phyloP scores from a whole-genome alignment of 129 eudicot species.

The Flaveria linearis region DNA sequence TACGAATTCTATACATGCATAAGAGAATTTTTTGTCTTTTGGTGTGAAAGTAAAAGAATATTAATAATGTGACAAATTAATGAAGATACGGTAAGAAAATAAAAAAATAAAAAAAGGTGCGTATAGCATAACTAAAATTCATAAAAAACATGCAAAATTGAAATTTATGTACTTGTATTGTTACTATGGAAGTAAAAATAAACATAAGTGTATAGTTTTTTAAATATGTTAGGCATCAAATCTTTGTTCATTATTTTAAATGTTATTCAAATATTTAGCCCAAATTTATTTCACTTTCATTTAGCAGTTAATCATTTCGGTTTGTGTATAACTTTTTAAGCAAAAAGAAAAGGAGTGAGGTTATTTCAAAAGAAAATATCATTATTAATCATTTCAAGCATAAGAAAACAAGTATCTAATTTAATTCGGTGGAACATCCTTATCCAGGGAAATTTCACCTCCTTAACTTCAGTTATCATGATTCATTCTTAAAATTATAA shows the following conservation, averaged over 20 bases:
- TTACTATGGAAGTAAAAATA: no score
- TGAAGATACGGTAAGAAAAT: no score
- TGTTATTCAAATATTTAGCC: background rate
- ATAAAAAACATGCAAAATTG: no score
- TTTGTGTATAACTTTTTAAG: background rate
- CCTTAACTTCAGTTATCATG: background rate
- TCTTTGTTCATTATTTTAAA: background rate
- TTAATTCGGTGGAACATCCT: background rate
- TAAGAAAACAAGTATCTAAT: background rate
- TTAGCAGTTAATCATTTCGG: background rate
- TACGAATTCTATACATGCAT: no score
- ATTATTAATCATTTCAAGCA: slow-evolving; percentile 18
- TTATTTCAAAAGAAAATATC: background rate
- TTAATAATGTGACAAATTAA: no score
- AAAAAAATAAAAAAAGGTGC: no score
- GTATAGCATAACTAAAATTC: no score
- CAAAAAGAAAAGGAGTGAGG: background rate
- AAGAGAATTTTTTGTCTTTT: no score
- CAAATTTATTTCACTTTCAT: background rate
- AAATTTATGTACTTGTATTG: no score
- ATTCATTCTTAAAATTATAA: background rate
- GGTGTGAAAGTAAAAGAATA: no score
- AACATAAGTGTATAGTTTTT: no score
- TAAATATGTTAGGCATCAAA: no score
- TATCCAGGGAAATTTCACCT: background rate